Evolutionary conservation across 2,329 filamentous ascomycete genomes (phyloP), one percentile per base, ranked within the genome.

Genomic region (Exophiala bonariae): DNA sequence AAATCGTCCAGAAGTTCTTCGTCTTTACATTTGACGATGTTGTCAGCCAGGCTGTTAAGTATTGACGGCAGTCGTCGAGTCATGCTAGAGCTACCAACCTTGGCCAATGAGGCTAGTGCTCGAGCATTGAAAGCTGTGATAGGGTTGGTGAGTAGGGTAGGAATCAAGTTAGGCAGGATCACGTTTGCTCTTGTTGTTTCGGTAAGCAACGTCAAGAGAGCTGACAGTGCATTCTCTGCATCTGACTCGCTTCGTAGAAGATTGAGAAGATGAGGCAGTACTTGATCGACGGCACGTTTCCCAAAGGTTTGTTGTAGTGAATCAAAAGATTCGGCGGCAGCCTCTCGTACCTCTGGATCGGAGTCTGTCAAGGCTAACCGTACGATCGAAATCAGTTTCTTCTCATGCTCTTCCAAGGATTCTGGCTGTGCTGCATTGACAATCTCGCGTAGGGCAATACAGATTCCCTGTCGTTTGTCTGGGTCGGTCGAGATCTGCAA

Each of bases 281-380:
- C 93, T 65, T 97, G 90, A 62, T 99, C 92, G 41, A 99, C 87
- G 44, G 90, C 91, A 61, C 83, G 87, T 77, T 96, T 97, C 73
- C 93, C 93, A 54, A 97, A 77, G 41, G 95, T 88, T 62, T 92
- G 87, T 68, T 99, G 93, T 49, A 99, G 71, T 26, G 91, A 89
- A 67, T 99, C 93, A 63, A 99, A 99, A 2, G 93, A 93, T 69
- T 99, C 93, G 17, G 95, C 93, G 19, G 95, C 93, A 48, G 93
- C 89, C 68, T 99, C 93, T 65, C 93, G 81, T 39, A 99, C 95
- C 49, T 96, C 89, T 52, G 83, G 82, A 63, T 96, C 87, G 9
- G 84, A 83, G 67, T 99, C 95, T 39, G 91, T 95, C 44, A 99
- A 79, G 19, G 92, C 93, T 36, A 89, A 90, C 42, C 93, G 86